Evolutionary conservation across 2,329 filamentous ascomycete species (phyloP).

Genomic region (Thielaviopsis populi): DNA sequence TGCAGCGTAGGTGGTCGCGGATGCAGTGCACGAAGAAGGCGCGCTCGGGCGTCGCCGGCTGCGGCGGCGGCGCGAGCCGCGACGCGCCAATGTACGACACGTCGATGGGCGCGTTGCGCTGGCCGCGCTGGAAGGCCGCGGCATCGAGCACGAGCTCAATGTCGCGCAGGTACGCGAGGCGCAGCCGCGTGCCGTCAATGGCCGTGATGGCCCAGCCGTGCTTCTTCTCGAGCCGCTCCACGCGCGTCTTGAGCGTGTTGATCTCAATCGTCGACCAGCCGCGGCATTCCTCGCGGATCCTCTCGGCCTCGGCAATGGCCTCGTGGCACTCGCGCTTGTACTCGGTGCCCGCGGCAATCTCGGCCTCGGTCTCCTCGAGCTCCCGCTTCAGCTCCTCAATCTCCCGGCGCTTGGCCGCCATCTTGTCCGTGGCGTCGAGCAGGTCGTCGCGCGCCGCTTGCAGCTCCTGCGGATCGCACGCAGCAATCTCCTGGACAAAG

Average conservation of each 20-base stretch:
- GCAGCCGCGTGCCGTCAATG: constrained; percentile 46
- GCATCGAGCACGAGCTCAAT: constrained; percentile 61
- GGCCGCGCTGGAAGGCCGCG: constrained; percentile 38
- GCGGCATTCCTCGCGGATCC: constrained; percentile 70
- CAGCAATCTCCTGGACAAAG: constrained; percentile 58
- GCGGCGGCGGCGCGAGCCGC: constrained; percentile 34
- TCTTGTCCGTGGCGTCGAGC: constrained; percentile 46
- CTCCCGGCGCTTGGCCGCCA: constrained; percentile 52
- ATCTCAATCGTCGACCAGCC: constrained; percentile 82
- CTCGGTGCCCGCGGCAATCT: constrained; percentile 46
- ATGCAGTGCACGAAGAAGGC: constrained; percentile 64
- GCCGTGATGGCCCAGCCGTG: constrained; percentile 60
- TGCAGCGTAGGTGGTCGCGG: constrained; percentile 47
- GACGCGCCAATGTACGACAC: constrained; percentile 53
- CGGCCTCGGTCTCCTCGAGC: constrained; percentile 49
- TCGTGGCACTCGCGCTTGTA: constrained; percentile 50
- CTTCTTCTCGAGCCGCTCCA: constrained; percentile 48
- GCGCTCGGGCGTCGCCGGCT: constrained; percentile 47
- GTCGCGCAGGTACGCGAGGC: constrained; percentile 57
- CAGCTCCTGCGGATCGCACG: constrained; percentile 68
- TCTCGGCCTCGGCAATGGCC: constrained; percentile 71
- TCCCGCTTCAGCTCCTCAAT: constrained; percentile 53
- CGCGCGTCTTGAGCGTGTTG: constrained; percentile 55
- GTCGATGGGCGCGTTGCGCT: constrained; percentile 43
- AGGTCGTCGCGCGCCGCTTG: constrained; percentile 57